These are phyloP conservation scores for Xerocomus minutiporus DNA, from an alignment of 1,284 basidiomycete genomes.

Conservation along the genomic window DNA sequence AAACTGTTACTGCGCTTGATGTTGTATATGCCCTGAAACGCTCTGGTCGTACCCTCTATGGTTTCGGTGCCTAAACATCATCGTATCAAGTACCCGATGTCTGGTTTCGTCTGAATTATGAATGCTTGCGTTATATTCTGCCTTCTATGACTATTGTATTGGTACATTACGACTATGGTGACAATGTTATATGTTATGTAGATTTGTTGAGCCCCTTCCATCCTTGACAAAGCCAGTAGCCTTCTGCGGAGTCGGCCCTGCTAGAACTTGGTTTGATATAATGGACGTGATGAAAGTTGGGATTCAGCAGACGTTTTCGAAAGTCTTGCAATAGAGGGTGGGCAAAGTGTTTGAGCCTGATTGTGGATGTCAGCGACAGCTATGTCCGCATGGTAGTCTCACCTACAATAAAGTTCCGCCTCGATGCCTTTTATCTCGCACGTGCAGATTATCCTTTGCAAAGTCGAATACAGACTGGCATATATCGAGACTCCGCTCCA, in stretches of 20 bases:
- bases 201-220: constrained; percentile 35
- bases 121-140: not conserved
- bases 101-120: not conserved
- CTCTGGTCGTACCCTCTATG: constrained; percentile 76
- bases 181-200: constrained; percentile 2
- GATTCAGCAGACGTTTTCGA: constrained; percentile 45
- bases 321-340: constrained; percentile 60
- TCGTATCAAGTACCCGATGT: not conserved
- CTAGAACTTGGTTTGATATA: constrained; percentile 67
- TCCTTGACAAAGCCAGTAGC: constrained; percentile 69
- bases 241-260: constrained; percentile 65
- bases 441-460: constrained; percentile 47
- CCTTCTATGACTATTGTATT: constrained; percentile 14
- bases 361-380: not conserved
- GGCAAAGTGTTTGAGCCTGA: constrained; percentile 70
- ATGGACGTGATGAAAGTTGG: constrained; percentile 54
- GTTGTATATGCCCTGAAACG: constrained; percentile 84
- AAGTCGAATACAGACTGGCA: constrained; percentile 63
- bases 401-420: constrained; percentile 69
- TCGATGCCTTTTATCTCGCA: constrained; percentile 35
- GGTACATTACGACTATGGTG: constrained; percentile 14
- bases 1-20: constrained; percentile 80
- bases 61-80: constrained; percentile 61
- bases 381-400: not conserved
- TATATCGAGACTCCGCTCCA: constrained; percentile 57